phyloP scores from a whole-genome alignment of 345 rosid species.

The Stellera chamaejasme region DNA sequence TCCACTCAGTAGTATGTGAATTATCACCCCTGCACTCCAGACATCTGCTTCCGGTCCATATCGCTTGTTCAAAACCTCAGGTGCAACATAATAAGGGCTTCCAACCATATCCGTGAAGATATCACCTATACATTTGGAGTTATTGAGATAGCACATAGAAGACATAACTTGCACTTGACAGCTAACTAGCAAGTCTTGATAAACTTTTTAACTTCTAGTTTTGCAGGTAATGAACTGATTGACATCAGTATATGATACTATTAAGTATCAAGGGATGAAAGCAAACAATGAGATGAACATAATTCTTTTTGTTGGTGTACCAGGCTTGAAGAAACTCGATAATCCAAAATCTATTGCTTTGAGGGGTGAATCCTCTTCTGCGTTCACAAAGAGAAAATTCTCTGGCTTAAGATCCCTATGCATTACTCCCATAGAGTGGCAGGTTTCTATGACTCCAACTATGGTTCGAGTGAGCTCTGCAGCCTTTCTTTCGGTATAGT shows the following conservation, averaged over 20 bases:
- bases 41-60: slow-evolving; percentile 69
- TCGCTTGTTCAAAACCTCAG: slow-evolving; percentile 63
- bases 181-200: neutral
- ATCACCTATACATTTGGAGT: slow-evolving; percentile 26
- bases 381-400: slow-evolving; percentile 53
- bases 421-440: slow-evolving; percentile 72
- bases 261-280: neutral
- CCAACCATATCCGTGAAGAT: slow-evolving; percentile 64
- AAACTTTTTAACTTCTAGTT: neutral
- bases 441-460: slow-evolving; percentile 70
- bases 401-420: slow-evolving; percentile 84
- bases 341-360: slow-evolving; percentile 82
- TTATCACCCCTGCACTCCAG: slow-evolving; percentile 82
- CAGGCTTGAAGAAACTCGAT: slow-evolving; percentile 70
- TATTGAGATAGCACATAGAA: neutral
- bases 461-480: slow-evolving; percentile 67
- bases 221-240: neutral
- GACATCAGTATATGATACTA: neutral
- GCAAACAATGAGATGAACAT: neutral
- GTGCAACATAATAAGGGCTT: slow-evolving; percentile 80
- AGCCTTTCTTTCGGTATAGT: slow-evolving; percentile 72
- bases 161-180: neutral
- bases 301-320: slow-evolving; percentile 15
- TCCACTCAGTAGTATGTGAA: slow-evolving; percentile 64
- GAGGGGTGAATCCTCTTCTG: slow-evolving; percentile 66